Percentiles rank a stretch among this genome's conserved stretches.
These are phyloP conservation scores for Zygotorulaspora chibaensis DNA, from an alignment of 805 yeast genomes.

Conservation along the genomic window DNA sequence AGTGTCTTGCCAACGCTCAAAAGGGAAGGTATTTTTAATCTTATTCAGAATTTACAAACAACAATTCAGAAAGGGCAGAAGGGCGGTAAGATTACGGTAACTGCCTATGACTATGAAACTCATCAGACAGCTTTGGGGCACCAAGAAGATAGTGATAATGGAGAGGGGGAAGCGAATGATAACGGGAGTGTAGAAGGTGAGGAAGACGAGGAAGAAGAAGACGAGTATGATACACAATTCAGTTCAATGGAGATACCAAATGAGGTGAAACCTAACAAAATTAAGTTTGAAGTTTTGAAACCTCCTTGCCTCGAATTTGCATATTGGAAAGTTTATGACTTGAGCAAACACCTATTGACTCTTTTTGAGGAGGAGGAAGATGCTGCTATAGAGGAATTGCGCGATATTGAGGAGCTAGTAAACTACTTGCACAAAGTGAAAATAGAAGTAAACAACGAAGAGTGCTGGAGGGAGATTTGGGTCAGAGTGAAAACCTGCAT, in stretches of 20 bases:
- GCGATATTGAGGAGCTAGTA: conserved; percentile 23
- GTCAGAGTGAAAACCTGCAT: conserved; percentile 35
- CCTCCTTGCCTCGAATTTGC: conserved; percentile 12
- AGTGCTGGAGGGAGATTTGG: conserved; percentile 39
- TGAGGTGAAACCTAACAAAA: conserved; percentile 24
- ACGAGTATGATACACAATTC: conserved; percentile 25
- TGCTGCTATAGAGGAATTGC: conserved; percentile 23
- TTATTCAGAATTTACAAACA: conserved; percentile 10
- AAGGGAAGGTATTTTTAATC: conserved; percentile 54
- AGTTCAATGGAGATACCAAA: conserved; percentile 35
- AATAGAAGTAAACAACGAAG: conserved; percentile 24
- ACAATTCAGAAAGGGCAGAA: conserved; percentile 19
- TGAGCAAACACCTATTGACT: conserved; percentile 18
- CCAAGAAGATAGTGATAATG: conserved; percentile 17
- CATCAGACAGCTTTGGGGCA: conserved; percentile 17
- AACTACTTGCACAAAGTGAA: conserved; percentile 22
- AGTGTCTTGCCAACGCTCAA: conserved; percentile 48
- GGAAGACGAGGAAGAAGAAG: conserved; percentile 32
- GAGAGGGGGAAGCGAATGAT: conserved; percentile 23
- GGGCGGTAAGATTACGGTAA: conserved; percentile 12
- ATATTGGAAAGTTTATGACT: conserved; percentile 13
- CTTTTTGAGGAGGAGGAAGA: conserved; percentile 19
- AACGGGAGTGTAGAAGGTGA: conserved; percentile 12
- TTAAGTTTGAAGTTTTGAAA: conserved; percentile 22
- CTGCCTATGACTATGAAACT: conserved; percentile 13